Base-by-base conservation (phyloP, 1,284 basidiomycete genomes). In the Kalmanozyma brasiliensis region DNA sequence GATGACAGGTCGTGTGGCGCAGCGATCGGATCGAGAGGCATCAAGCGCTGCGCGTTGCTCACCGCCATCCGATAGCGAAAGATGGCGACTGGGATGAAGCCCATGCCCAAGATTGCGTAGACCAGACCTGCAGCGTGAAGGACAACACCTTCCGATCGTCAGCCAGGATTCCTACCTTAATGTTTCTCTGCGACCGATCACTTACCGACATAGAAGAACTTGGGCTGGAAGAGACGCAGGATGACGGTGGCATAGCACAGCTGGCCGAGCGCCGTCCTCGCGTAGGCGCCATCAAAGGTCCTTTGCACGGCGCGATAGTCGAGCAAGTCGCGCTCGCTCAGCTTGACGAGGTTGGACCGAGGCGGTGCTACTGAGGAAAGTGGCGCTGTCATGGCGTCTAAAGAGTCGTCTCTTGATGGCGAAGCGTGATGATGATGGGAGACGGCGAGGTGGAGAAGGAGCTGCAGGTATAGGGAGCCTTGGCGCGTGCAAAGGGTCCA, bases 201-300 rank as follows among this genome's bases (percentile, higher is more conserved):
- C 49, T 49, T 42, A 49, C 68, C 68, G 33, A 70, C 49, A 38
- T 67, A 70, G 45, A 62, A 71, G 49, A 75, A 75, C 23, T 49
- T 52, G 30, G 49, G 42, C 34, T 77, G 74, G 26, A 93, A 93
- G 16, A 93, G 86, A 47, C 90, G 88, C 4, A 93, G 84, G 52
- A 92, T 86, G 0, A 90, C 87, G 55, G 91, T 82, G 6, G 90
- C 86, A 76, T 90, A 92, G 0, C 90, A 89, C 2, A 93, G 85
- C 71, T 88, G 88, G 17, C 87, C 87, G 9, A 93, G 84, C 0
- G 90, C 90, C 1, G 88, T 90, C 24, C 91, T 87, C 29, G 86
- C 85, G 78, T 92, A 93, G 22, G 91, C 91, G 19, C 91, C 91
- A 59, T 91, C 86, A 75, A 91, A 92, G 0, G 91, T 92, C 40